phyloP scores from a whole-genome alignment of 495 filamentous ascomycete species.

The Aspergillus indologenus region DNA sequence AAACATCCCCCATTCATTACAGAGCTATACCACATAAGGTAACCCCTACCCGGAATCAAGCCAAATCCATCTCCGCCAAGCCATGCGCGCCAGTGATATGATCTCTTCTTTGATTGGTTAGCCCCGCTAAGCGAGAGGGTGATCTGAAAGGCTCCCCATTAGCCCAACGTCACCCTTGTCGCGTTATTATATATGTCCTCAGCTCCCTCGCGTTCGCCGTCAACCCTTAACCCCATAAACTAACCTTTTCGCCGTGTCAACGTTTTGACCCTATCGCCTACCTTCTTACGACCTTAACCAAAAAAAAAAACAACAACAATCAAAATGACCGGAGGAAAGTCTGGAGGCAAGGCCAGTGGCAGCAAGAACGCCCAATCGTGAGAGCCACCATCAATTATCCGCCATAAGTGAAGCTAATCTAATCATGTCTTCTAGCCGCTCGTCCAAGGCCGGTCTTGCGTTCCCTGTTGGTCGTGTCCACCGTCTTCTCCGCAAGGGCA shows the following conservation, averaged over 20 bases:
- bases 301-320: conserved; percentile 3
- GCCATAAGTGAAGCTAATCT: conserved; percentile 33
- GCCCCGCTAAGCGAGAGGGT: conserved; percentile 49
- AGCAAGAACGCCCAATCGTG: conserved; percentile 97
- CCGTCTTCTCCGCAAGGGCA: conserved; percentile 98
- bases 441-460: conserved; percentile 97
- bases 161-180: conserved; percentile 42
- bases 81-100: conserved; percentile 22
- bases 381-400: conserved; percentile 40
- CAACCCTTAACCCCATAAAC: conserved; percentile 26
- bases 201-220: conserved; percentile 33
- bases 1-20: conserved; percentile 24
- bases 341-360: conserved; percentile 95
- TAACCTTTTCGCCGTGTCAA: conserved; percentile 22
- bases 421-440: conserved; percentile 63
- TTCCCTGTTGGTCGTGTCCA: conserved; percentile 99
- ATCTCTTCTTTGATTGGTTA: conserved; percentile 41
- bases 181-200: conserved; percentile 48
- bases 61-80: conserved; percentile 13
- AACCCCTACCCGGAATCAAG: conserved; percentile 19
- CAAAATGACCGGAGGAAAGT: conserved; percentile 99
- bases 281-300: conserved; percentile 10
- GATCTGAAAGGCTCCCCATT: conserved; percentile 43
- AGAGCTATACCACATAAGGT: conserved; percentile 31
- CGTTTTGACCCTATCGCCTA: conserved; percentile 15